Percentiles rank a stretch among this genome's conserved stretches.
These are phyloP conservation scores for Ustulina deusta DNA, from an alignment of 2,329 filamentous ascomycete genomes.

Conservation along the genomic window DNA sequence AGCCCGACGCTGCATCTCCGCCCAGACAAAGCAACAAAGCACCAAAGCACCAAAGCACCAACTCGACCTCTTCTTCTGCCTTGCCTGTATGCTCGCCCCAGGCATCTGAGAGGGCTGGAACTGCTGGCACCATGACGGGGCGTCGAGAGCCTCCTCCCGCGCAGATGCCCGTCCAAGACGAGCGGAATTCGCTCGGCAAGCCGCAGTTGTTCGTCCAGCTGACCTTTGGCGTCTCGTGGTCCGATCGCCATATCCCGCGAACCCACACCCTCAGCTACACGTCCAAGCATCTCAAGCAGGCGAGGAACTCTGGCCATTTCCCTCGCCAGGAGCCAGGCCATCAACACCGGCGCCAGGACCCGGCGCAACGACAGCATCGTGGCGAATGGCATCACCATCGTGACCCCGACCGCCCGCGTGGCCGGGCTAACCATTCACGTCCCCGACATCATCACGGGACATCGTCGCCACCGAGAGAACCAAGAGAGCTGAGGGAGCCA, in stretches of 20 bases:
- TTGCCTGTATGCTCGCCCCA: neutral
- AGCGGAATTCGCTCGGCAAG: constrained; percentile 48
- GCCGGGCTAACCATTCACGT: constrained; percentile 33
- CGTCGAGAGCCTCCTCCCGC: constrained; percentile 20
- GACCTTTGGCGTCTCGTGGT: constrained; percentile 65
- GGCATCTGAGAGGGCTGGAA: constrained; percentile 39
- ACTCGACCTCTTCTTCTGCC: too few relatives aligned
- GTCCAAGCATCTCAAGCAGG: constrained; percentile 58
- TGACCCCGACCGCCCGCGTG: constrained; percentile 40
- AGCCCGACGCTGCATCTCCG: constrained; percentile 5
- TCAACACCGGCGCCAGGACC: constrained; percentile 43
- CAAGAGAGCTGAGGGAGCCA: too few relatives aligned
- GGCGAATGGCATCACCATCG: constrained; percentile 37
- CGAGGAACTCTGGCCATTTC: constrained; percentile 56
- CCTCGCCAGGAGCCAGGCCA: constrained; percentile 58
- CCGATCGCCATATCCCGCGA: constrained; percentile 57
- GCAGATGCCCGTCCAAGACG: constrained; percentile 43
- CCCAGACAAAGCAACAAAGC: neutral
- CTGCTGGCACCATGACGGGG: constrained; percentile 40
- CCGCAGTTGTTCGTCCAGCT: constrained; percentile 64
- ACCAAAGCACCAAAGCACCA: too few relatives aligned
- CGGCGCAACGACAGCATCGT: constrained; percentile 37
- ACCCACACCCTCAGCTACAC: constrained; percentile 61
- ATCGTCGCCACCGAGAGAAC: constrained; percentile 36
- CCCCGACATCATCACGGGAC: constrained; percentile 8